Percentiles rank a stretch among this genome's conserved stretches.
Evolutionary conservation across 805 yeast genomes (phyloP).

Genomic region (Lipomyces yamadae): DNA sequence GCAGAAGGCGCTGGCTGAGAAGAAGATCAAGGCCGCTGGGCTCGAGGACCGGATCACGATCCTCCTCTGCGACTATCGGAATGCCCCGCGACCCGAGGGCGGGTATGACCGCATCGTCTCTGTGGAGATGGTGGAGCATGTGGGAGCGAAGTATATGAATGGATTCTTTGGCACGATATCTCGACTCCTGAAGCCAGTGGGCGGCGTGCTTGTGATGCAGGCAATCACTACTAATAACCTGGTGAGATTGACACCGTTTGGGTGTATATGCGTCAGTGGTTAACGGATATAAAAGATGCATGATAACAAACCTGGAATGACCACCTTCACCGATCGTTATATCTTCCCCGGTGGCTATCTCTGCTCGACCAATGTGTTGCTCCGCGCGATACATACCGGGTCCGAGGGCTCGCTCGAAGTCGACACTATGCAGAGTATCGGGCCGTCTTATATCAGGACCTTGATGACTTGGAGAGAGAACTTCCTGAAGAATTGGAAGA

Average conservation of each 20-base stretch:
- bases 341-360: neutral
- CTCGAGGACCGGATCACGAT: neutral
- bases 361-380: neutral
- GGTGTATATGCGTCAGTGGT: neutral
- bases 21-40: neutral
- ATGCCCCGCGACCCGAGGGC: neutral
- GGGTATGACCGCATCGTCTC: constrained; percentile 1
- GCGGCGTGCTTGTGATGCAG: neutral
- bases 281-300: neutral
- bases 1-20: constrained; percentile 1
- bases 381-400: neutral
- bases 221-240: neutral
- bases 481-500: neutral
- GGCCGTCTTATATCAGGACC: neutral
- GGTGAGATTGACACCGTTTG: neutral
- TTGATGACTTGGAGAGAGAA: neutral
- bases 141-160: neutral
- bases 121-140: neutral
- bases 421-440: neutral
- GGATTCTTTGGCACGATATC: neutral
- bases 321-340: neutral
- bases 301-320: neutral
- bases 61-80: neutral
- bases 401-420: neutral
- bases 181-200: neutral